Base-by-base conservation (phyloP, 2,329 filamentous ascomycete genomes). In the Hirsutella thompsonii region DNA sequence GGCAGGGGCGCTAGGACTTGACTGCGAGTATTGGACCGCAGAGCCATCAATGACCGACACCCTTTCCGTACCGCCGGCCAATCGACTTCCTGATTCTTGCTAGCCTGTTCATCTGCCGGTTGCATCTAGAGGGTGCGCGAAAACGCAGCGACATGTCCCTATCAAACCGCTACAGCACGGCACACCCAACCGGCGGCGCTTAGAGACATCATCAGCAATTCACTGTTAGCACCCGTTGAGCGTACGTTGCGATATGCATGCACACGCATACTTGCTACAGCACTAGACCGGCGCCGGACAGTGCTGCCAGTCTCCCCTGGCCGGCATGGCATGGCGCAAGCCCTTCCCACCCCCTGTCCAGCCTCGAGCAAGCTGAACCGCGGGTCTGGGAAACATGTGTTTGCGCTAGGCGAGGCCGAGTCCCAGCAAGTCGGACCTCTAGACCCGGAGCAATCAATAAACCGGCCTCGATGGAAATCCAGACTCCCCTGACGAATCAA, bases 321-420 rank as follows among this genome's bases (percentile, higher is more conserved):
- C 23, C 23, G 11, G 23, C 23, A 26, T 26, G n/a, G n/a, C n/a
- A n/a, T 32, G 32, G 32, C 32, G 32, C 18, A 34, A 34, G 32
- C 32, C 32, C 21, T n/a, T 20, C 20, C 19, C 44, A 28, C 38
- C 33, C 37, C 40, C 29, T 38, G 23, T 39, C 46, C 37, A 44
- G 28, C 11, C 44, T 47, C 49, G 45, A 44, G 42, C 46, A 48
- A 49, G 50, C 53, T 53, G 52, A 54, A 47, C 52, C 50, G 41
- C 39, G 37, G 42, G 38, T 19, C 34, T 19, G 34, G 32, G 30
- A 28, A 34, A 34, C 32, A 34, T 34, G 28, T 20, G 20, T 9
- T 35, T 20, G 30, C 20, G 14, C 21, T 35, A n/a, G 20, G 4
- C 11, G 21, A 20, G 14, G n/a, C 20, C 33, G 8, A 35, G 13